phyloP scores from a whole-genome alignment of 225 moss, liverwort and hornwort species.

The Pseudoscleropodium purum region DNA sequence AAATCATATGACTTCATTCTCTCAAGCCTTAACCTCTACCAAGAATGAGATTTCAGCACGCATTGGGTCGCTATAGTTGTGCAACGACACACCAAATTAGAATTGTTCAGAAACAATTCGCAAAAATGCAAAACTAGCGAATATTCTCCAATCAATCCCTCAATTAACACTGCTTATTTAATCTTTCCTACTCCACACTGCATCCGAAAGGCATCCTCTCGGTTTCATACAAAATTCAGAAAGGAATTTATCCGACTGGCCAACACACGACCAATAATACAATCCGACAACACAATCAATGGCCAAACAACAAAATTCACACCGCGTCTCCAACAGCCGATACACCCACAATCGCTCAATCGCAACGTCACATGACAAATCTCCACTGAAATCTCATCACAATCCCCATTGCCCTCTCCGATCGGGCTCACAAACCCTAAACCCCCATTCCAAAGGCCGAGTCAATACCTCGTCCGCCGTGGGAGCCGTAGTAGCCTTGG shows the following conservation, averaged over 20 bases:
- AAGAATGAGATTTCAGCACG: neutral
- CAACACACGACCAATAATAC: neutral
- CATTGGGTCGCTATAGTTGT: neutral
- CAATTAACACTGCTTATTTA: neutral
- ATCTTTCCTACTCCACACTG: neutral
- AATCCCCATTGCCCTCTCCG: neutral
- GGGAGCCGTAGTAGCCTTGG: slow-evolving; percentile 16
- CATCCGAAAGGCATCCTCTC: neutral
- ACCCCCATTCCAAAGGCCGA: neutral
- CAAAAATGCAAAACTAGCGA: neutral
- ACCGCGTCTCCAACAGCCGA: neutral
- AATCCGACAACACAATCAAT: neutral
- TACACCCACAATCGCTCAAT: neutral
- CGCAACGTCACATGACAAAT: neutral
- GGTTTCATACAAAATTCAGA: neutral
- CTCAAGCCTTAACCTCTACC: neutral
- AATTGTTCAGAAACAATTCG: neutral
- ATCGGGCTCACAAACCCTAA: neutral
- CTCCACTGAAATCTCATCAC: neutral
- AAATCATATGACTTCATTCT: neutral
- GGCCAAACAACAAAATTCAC: neutral
- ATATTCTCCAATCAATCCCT: neutral
- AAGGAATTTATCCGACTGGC: neutral
- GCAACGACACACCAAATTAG: neutral
- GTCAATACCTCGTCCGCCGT: slow-evolving; percentile 23